Evolutionary conservation across 1,139 yeast genomes (phyloP).

Genomic region (Spathaspora jeffriesii): DNA sequence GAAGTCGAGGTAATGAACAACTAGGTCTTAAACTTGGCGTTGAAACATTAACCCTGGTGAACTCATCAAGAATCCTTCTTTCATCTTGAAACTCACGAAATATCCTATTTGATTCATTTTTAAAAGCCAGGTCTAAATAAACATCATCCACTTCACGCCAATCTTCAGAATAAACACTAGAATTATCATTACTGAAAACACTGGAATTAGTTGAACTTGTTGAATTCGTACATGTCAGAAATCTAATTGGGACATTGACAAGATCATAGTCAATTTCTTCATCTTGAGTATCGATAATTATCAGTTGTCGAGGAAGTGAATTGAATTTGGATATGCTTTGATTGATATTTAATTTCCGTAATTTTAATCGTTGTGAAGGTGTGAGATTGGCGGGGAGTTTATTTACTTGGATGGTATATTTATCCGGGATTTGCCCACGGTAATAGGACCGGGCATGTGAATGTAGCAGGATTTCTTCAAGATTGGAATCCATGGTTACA

Average conservation of each 20-base stretch:
- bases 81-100: too few species aligned
- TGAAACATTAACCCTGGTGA: constrained; percentile 18
- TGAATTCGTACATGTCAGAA: not conserved
- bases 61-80: constrained; percentile 37
- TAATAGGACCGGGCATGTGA: not conserved
- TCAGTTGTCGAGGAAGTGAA: constrained; percentile 18
- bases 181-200: not conserved
- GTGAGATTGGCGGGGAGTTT: constrained; percentile 30
- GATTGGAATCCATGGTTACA: not conserved
- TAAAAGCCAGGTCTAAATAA: not conserved
- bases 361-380: constrained; percentile 39
- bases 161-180: not conserved
- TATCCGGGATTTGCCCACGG: not conserved
- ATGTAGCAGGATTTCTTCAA: not conserved
- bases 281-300: constrained; percentile 45
- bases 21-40: constrained; percentile 4
- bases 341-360: constrained; percentile 30
- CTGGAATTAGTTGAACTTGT: not conserved
- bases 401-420: constrained; percentile 23
- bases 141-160: not conserved
- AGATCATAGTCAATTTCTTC: constrained; percentile 26
- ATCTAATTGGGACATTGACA: constrained; percentile 59
- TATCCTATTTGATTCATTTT: constrained; percentile 14
- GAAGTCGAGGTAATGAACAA: not conserved
- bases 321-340: constrained; percentile 15